Percentiles rank a stretch among this genome's conserved stretches.
Conservation (phyloP, 2,329 filamentous ascomycete genomes). For the Xylaria sp. region DNA sequence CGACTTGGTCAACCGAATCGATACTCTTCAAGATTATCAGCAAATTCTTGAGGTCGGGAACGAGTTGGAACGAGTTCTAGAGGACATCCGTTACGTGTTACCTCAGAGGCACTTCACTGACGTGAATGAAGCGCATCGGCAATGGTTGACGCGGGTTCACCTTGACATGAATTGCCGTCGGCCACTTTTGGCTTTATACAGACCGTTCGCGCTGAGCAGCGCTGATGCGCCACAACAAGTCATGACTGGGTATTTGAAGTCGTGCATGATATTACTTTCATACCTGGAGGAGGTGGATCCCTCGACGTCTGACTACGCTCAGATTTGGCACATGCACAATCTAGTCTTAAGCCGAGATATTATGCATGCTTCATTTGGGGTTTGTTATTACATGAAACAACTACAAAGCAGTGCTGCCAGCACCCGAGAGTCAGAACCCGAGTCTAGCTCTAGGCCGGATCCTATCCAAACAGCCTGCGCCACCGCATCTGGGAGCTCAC, state of each 20-base stretch:
- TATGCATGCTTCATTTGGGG: constrained; percentile 59
- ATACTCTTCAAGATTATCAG: constrained; percentile 57
- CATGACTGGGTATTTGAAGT: constrained; percentile 57
- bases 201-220: constrained; percentile 60
- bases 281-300: constrained; percentile 62
- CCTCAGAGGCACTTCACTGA: constrained; percentile 52
- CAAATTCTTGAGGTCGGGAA: constrained; percentile 59
- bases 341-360: constrained; percentile 60
- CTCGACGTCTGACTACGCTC: constrained; percentile 50
- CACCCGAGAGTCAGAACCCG: constrained; percentile 22
- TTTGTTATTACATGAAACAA: constrained; percentile 60
- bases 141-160: constrained; percentile 57
- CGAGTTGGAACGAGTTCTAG: constrained; percentile 59
- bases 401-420: constrained; percentile 27
- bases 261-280: constrained; percentile 60
- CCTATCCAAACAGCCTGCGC: constrained; percentile 36
- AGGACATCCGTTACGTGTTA: constrained; percentile 60
- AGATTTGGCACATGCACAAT: constrained; percentile 58
- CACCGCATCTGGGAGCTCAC: constrained; percentile 38
- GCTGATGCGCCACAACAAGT: constrained; percentile 57
- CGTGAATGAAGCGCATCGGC: constrained; percentile 52
- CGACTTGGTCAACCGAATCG: constrained; percentile 57
- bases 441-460: constrained; percentile 27
- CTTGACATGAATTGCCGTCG: constrained; percentile 61
- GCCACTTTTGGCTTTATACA: constrained; percentile 58